phyloP scores from a whole-genome alignment of 1,284 basidiomycete genomes.

The Agroathelia rolfsii region DNA sequence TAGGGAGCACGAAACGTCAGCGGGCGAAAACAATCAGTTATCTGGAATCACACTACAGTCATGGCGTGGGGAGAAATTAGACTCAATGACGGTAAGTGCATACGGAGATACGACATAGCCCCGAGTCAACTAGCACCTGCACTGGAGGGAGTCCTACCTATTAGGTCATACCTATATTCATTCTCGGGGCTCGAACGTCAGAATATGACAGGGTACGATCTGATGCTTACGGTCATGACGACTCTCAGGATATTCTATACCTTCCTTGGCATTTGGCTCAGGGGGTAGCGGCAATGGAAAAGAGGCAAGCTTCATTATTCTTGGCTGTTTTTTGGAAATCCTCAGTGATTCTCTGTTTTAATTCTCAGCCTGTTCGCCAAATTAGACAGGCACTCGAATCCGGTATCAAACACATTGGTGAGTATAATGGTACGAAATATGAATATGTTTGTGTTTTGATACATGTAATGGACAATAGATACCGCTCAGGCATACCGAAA shows the following conservation, averaged over 20 bases:
- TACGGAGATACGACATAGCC: too few species aligned
- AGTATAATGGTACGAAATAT: constrained; percentile 9
- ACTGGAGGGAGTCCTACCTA: too few species aligned
- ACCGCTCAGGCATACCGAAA: constrained; percentile 41
- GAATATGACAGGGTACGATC: too few species aligned
- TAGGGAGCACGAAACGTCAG: too few species aligned
- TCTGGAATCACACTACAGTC: too few species aligned
- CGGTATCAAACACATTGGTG: constrained; percentile 45
- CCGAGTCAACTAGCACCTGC: too few species aligned
- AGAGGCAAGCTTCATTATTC: too few species aligned
- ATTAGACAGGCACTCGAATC: constrained; percentile 43
- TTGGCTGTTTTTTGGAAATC: too few species aligned
- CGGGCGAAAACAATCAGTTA: too few species aligned
- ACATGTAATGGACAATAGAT: constrained; percentile 20
- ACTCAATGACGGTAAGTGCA: constrained; percentile 5
- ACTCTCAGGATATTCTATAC: constrained; percentile 30
- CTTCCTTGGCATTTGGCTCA: constrained; percentile 43
- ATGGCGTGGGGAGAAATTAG: constrained; percentile 7
- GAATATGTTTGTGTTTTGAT: background rate
- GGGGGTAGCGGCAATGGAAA: constrained; percentile 42
- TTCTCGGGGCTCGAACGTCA: too few species aligned
- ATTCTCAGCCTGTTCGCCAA: constrained; percentile 34
- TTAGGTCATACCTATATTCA: background rate
- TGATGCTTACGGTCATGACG: background rate
- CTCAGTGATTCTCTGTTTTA: too few species aligned